Evolutionary conservation across 1,284 basidiomycete genomes (phyloP).

Genomic region (Phellinidium pouzarii): DNA sequence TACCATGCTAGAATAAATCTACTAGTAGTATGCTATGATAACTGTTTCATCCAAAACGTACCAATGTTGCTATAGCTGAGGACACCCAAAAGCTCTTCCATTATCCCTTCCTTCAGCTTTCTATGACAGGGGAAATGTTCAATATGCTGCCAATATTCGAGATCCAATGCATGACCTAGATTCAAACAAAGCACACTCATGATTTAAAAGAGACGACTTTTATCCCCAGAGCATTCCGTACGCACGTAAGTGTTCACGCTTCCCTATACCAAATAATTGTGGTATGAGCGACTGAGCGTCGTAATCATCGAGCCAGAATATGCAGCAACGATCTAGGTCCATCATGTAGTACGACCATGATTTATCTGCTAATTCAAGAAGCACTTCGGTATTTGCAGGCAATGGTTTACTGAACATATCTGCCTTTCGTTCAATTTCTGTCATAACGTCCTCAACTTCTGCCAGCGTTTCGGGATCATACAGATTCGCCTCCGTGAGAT

Average conservation of each 20-base stretch:
- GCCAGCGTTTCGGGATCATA: neutral
- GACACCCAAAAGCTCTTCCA: constrained; percentile 41
- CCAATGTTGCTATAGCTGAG: constrained; percentile 6
- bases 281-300: neutral
- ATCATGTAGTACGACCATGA: constrained; percentile 37
- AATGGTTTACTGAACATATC: neutral
- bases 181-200: neutral
- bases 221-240: neutral
- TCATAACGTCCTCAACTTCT: constrained; percentile 6
- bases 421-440: neutral
- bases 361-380: neutral
- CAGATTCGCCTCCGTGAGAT: constrained; percentile 4
- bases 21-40: neutral
- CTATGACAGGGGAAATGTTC: constrained; percentile 42
- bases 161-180: neutral
- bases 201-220: neutral
- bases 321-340: constrained; percentile 30
- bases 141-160: constrained; percentile 38
- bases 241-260: constrained; percentile 1
- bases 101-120: constrained; percentile 29
- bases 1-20: neutral
- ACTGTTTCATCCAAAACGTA: neutral
- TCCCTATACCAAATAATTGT: neutral
- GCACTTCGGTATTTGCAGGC: constrained; percentile 1
- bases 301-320: constrained; percentile 31